Base-by-base conservation (phyloP, 2,329 filamentous ascomycete species). In the Aspergillus candidus region DNA sequence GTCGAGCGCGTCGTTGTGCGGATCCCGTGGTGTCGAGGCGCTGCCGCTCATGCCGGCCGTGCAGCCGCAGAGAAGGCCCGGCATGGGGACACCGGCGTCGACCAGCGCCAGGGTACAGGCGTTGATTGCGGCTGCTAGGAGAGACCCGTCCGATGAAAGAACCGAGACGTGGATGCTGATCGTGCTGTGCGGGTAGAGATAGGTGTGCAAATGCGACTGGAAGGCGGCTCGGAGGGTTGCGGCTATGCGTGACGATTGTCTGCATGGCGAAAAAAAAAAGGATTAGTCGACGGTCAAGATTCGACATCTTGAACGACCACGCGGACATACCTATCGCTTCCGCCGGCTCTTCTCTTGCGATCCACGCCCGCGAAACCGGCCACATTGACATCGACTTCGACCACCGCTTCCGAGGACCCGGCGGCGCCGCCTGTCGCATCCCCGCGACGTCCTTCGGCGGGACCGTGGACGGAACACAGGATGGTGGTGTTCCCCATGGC, bases 401-500 rank as follows among this genome's bases (percentile, higher is more conserved):
- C 80, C 40, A 82, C 79, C 4, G 84, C 86, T 15, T 76, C 78
- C 27, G 74, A 73, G 41, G 66, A 66, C 47, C 64, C 69, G 22
- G 60, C 63, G 15, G 63, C 68, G 38, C 68, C 71, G 42, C 66
- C 70, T 11, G 73, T 68, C 8, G 72, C 69, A 45, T 76, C 67
- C 27, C 69, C 62, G 47, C 72, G 66, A 54, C 77, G 69, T 39
- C 77, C 76, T 68, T 98, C 93, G 32, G 79, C 81, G 0, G 93
- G 93, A 0, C 93, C 93, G 2, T 83, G 82, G 38, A 98, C 83
- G 17, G 90, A 88, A 69, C 91, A 96, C 70, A 97, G 87, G 56
- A 98, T 84, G 64, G 95, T 93, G 15, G 93, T 98, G 70, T 97
- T 94, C 58, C 93, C 93, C 84, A 94, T 94, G 65, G 95, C 88